These are phyloP conservation scores for Phlebopus sp. DNA, from an alignment of 1,284 basidiomycete species.

Conservation along the genomic window DNA sequence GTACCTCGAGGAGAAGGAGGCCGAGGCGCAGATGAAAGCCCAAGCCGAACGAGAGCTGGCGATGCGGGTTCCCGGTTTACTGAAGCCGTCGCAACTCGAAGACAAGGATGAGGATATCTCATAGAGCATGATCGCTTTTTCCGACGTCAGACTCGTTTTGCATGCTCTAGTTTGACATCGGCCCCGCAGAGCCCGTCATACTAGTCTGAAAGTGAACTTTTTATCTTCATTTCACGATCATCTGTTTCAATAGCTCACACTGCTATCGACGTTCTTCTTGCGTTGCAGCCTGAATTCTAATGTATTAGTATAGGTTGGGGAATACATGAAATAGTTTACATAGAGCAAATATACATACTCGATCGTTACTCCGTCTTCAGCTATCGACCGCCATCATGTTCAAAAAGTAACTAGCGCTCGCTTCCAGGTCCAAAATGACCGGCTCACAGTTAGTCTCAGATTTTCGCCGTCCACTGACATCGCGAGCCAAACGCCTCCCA, in stretches of 20 bases:
- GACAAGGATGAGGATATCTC: slow-evolving; percentile 87
- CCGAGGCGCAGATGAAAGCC: slow-evolving; percentile 64
- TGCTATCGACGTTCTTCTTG: slow-evolving; percentile 30
- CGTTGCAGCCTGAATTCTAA: slow-evolving; percentile 34
- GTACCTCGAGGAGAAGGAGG: slow-evolving; percentile 94
- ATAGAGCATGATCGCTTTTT: slow-evolving; percentile 24
- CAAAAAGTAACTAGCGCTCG: slow-evolving; percentile 25
- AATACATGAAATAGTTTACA: slow-evolving; percentile 26
- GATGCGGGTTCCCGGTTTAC: slow-evolving; percentile 96
- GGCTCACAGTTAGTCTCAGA: slow-evolving; percentile 42
- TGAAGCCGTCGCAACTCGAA: slow-evolving; percentile 93
- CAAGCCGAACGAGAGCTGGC: slow-evolving; percentile 86
- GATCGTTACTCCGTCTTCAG: background rate
- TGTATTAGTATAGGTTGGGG: slow-evolving; percentile 36
- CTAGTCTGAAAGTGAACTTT: slow-evolving; percentile 24
- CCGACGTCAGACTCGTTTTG: slow-evolving; percentile 17
- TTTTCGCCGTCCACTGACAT: slow-evolving; percentile 87
- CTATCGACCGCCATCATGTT: slow-evolving; percentile 28
- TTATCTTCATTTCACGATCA: slow-evolving; percentile 24
- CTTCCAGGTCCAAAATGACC: background rate
- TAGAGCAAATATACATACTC: slow-evolving; percentile 24
- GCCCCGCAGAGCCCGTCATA: slow-evolving; percentile 21
- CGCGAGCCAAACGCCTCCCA: slow-evolving; percentile 90
- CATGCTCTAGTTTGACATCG: slow-evolving; percentile 48
- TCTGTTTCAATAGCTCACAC: slow-evolving; percentile 19